Evolutionary conservation across 345 rosid genomes (phyloP), one percentile per base, ranked within the genome.

Genomic region (Eucalyptus marginata): DNA sequence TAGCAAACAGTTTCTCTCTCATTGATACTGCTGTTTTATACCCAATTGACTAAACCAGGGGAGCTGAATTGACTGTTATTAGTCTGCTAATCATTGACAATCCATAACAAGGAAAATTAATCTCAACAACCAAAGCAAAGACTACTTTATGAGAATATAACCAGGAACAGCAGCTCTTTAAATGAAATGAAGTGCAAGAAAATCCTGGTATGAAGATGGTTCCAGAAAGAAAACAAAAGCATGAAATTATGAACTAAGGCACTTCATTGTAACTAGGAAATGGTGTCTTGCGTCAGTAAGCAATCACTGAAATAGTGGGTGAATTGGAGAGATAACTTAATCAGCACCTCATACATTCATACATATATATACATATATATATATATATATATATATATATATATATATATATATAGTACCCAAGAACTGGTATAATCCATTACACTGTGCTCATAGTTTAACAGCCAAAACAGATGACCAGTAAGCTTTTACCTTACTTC

Each of bases 401-500:
- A 44, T 44, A 44, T 44, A 6, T 44, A 44, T 2, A 15, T 2
- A 71, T 18, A 36, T 33, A 14, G 47, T 76, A 76, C 83, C 47
- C 83, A 76, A 76, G 43, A 76, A 76, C 27, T 76, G 46, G 46
- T 18, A 76, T 36, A 36, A 36, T 36, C 47, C 83, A 36, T 10
- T 44, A 76, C 20, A 64, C 27, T 36, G 27, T 18, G 27, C 83
- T 76, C 27, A 36, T 10, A 76, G 27, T 36, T 71, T 71, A 36
- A 76, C 83, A 36, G 47, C 83, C 83, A 36, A 36, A 76, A 76
- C 46, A 76, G 83, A 76, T 71, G 14, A 76, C 27, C 83, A 76
- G 83, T 44, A 76, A 76, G 52, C 76, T 22, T 85, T 59, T 91
- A 97, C 99, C 99, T 98, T 98, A 92, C 99, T 98, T 89, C 99